Conservation (phyloP, 2,329 filamentous ascomycete species). For the Colletotrichum cereale region DNA sequence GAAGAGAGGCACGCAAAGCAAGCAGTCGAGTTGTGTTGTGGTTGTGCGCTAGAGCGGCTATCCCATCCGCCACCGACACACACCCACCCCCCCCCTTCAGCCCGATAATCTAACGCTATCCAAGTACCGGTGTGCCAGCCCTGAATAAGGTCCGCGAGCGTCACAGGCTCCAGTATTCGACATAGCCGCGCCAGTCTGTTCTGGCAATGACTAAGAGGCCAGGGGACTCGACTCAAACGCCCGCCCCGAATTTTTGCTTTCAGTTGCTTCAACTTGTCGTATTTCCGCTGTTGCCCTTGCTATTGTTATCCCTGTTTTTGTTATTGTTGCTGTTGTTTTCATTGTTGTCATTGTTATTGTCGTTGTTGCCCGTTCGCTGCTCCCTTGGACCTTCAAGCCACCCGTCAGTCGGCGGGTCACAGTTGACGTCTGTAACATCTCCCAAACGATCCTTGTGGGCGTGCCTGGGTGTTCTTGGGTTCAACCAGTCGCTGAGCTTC, state of each 20-base stretch:
- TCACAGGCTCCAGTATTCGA: conserved; percentile 31
- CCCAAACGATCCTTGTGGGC: conserved; percentile 25
- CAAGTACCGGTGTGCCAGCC: conserved; percentile 15
- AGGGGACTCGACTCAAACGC: conserved; percentile 33
- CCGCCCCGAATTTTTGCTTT: conserved; percentile 26
- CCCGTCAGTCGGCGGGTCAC: conserved; percentile 30
- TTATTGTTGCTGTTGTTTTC: not conserved
- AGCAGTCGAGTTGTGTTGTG: conserved; percentile 25
- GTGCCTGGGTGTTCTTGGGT: conserved; percentile 25
- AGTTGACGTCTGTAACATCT: conserved; percentile 35
- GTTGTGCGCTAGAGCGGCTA: conserved; percentile 40
- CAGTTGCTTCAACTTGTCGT: not conserved
- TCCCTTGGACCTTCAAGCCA: conserved; percentile 15
- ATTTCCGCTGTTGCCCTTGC: not conserved
- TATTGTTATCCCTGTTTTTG: not conserved
- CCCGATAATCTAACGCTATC: conserved; percentile 35
- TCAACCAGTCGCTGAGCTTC: conserved; percentile 28
- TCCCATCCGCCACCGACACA: conserved; percentile 38
- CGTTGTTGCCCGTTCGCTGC: not conserved
- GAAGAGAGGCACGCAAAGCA: conserved; percentile 11
- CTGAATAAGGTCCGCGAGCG: conserved; percentile 37
- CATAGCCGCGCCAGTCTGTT: conserved; percentile 31
- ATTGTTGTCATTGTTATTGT: not conserved
- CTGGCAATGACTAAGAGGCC: conserved; percentile 26
- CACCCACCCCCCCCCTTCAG: conserved; percentile 36